Evolutionary conservation across 176 grass and related monocot species (phyloP), one percentile per base, ranked within the genome.

Genomic region (Ananas comosus): DNA sequence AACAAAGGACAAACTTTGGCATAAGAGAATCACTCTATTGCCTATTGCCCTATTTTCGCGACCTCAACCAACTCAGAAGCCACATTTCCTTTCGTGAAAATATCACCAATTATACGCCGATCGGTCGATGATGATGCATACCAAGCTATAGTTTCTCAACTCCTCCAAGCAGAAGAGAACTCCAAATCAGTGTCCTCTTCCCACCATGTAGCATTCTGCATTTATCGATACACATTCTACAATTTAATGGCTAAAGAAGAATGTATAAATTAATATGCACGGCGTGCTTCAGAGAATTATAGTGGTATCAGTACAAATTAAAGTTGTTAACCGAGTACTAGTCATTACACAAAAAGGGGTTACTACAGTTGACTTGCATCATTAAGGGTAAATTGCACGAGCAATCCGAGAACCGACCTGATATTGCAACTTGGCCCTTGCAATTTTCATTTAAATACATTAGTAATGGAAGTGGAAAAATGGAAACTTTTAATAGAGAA

Each of bases 181-280:
- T 97, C 94, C 77, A 88, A 78, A 78, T 97, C 87, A 4, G 75
- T 72, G 80, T 80, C 85, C 65, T 97, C 94, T 51, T 97, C 94
- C 94, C 94, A 97, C 94, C 94, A 97, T 64, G 94, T 97, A 57
- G 94, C 94, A 80, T 88, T 97, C 94, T 97, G 74, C 67, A 85
- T 80, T 13, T 16, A 58, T 17, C 13, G 48, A 11, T 42, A 49
- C 6, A 71, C 5, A 57, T 72, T 42, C 4, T 51, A 50, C 13
- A 28, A 66, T 47, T 64, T 65, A 16, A 59, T 47, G 13, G 9
- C 33, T 48, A 64, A 78, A 67, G 3, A 73, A 67, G 3, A 53
- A 50, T 53, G 11, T 42, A 63, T 59, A 56, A 11, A 53, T 53
- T 57, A 42, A 64, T 22, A 16, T 33, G 24, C 17, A 29, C 13